phyloP scores from a whole-genome alignment of 768 basidiomycete species.

The Calocybe indica region DNA sequence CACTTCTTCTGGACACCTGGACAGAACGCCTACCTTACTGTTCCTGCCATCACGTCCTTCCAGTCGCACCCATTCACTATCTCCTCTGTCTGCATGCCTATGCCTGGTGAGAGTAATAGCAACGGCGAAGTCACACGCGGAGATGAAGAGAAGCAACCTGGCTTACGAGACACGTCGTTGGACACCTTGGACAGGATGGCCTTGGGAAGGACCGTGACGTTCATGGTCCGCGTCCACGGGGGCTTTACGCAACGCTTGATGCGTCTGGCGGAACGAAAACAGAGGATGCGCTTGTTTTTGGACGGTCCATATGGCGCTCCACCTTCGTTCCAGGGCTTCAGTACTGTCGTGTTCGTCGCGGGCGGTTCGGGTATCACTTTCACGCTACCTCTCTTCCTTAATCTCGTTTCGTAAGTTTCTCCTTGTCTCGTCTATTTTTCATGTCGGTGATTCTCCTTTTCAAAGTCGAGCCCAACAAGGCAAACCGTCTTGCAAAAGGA shows the following conservation, averaged over 20 bases:
- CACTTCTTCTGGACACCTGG: slow-evolving; percentile 44
- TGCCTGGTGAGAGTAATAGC: too few relatives aligned
- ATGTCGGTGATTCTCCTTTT: too few relatives aligned
- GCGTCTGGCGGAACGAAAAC: neutral
- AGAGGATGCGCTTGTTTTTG: slow-evolving; percentile 19
- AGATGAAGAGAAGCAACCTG: too few relatives aligned
- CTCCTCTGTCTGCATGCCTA: neutral
- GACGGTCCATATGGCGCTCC: slow-evolving; percentile 56
- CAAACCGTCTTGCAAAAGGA: slow-evolving; percentile 9
- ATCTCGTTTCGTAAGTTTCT: slow-evolving; percentile 32
- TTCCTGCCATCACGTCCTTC: slow-evolving; percentile 38
- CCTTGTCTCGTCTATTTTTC: too few relatives aligned
- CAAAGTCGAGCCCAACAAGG: neutral
- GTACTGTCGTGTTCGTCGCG: slow-evolving; percentile 43
- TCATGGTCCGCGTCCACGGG: slow-evolving; percentile 51
- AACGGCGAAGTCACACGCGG: too few relatives aligned
- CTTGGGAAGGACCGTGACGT: slow-evolving; percentile 18
- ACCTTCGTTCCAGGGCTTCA: slow-evolving; percentile 32
- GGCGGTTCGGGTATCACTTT: slow-evolving; percentile 47
- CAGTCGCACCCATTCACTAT: slow-evolving; percentile 65
- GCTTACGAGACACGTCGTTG: too few relatives aligned
- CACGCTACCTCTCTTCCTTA: slow-evolving; percentile 37
- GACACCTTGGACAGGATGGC: too few relatives aligned
- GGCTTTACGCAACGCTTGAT: slow-evolving; percentile 49
- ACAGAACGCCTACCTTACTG: slow-evolving; percentile 45